phyloP scores from a whole-genome alignment of 768 basidiomycete genomes.

The Lactarius trivialis region DNA sequence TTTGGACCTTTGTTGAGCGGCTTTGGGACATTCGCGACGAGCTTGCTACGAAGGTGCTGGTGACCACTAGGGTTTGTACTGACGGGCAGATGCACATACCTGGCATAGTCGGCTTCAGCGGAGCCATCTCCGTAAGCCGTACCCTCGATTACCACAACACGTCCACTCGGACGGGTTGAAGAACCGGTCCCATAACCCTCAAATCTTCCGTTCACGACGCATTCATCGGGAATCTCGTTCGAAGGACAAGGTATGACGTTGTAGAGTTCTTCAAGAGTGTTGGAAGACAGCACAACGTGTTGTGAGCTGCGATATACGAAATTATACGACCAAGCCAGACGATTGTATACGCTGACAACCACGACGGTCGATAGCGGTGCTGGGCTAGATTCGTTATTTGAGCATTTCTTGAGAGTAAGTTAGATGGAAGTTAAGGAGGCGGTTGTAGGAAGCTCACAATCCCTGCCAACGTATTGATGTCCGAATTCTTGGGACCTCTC shows the following conservation, averaged over 20 bases:
- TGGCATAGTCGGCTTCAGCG: conserved; percentile 48
- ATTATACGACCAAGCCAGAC: conserved; percentile 54
- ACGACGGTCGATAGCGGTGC: conserved; percentile 41
- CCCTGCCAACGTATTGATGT: conserved; percentile 51
- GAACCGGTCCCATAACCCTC: conserved; percentile 29
- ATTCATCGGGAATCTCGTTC: conserved; percentile 44
- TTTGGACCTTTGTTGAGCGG: conserved; percentile 31
- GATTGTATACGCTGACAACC: conserved; percentile 54
- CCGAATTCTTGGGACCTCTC: conserved; percentile 56
- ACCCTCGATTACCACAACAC: conserved; percentile 57
- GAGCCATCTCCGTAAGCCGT: conserved; percentile 50
- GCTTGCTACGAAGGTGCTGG: conserved; percentile 36
- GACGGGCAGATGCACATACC: conserved; percentile 34
- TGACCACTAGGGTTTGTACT: neutral
- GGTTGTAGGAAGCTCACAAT: conserved; percentile 30
- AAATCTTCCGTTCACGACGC: conserved; percentile 29
- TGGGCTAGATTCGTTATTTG: conserved; percentile 18
- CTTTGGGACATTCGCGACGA: conserved; percentile 36
- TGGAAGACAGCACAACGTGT: conserved; percentile 62
- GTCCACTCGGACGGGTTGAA: conserved; percentile 30
- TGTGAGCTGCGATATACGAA: conserved; percentile 58
- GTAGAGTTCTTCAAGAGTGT: conserved; percentile 61
- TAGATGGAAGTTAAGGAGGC: conserved; percentile 6
- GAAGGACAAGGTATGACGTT: conserved; percentile 55
- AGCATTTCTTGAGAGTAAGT: conserved; percentile 12